Percentiles rank a stretch among this genome's conserved stretches.
These are phyloP conservation scores for Fusarium bulbicola DNA, from an alignment of 2,329 filamentous ascomycete genomes.

Conservation along the genomic window DNA sequence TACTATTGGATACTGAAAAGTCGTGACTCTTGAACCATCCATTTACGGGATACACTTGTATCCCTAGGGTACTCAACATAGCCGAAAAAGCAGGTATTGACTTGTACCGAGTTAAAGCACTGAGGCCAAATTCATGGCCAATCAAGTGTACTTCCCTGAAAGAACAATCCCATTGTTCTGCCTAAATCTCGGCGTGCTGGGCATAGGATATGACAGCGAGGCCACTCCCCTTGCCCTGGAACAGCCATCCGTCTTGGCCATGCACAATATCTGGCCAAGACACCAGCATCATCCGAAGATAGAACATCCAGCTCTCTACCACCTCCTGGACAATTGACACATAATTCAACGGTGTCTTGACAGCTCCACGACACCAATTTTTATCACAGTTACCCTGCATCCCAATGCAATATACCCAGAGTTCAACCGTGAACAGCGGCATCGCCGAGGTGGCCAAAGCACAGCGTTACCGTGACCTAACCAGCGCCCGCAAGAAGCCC, in stretches of 20 bases:
- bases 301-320: neutral
- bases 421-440: neutral
- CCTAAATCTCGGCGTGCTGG: neutral
- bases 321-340: neutral
- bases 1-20: neutral
- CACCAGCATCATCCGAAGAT: neutral
- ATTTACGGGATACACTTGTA: neutral
- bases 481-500: conserved; percentile 14
- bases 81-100: fast-evolving
- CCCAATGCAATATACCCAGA: neutral
- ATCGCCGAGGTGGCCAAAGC: neutral
- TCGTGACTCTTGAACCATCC: too few species aligned
- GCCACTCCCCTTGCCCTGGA: neutral
- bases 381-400: too few species aligned
- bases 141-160: neutral
- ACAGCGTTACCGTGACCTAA: neutral
- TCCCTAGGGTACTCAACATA: neutral
- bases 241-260: neutral
- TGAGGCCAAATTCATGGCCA: neutral
- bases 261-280: conserved; percentile 5
- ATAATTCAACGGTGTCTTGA: neutral
- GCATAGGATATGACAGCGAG: neutral
- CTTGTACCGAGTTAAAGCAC: neutral
- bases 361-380: neutral
- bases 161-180: neutral